A percentile compares a stretch with the other conserved stretches of the same genome.
phyloP scores from a whole-genome alignment of 1,284 basidiomycete genomes.

The Ustilago crameri region DNA sequence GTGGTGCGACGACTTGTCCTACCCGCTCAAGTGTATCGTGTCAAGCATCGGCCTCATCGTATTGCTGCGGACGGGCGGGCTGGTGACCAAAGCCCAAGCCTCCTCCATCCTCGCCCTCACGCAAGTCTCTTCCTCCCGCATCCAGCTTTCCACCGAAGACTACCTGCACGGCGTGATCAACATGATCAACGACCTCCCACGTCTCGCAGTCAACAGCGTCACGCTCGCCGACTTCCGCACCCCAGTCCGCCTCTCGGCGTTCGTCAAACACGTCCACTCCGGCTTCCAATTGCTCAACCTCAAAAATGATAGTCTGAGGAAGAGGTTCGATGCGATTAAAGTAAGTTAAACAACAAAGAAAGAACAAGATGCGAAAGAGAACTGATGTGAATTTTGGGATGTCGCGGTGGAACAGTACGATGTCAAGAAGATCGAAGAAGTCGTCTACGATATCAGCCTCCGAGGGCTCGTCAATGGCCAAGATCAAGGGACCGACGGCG shows the following conservation, averaged over 20 bases:
- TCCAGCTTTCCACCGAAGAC: conserved; percentile 58
- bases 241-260: conserved; percentile 52
- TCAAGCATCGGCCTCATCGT: conserved; percentile 27
- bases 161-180: conserved; percentile 61
- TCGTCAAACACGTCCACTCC: conserved; percentile 64
- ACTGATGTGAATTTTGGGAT: too few relatives aligned
- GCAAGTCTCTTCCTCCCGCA: background rate
- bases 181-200: conserved; percentile 59
- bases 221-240: conserved; percentile 57
- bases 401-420: too few relatives aligned
- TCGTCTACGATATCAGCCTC: conserved; percentile 65
- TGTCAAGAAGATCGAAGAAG: conserved; percentile 66
- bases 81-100: conserved; percentile 47
- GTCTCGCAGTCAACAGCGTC: conserved; percentile 51
- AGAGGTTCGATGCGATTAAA: conserved; percentile 66
- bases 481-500: conserved; percentile 16
- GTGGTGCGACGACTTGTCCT: conserved; percentile 41
- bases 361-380: background rate
- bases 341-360: conserved; percentile 26
- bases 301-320: conserved; percentile 64
- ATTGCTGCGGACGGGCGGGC: conserved; percentile 38
- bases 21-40: conserved; percentile 19
- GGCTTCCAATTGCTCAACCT: conserved; percentile 66
- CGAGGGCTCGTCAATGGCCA: conserved; percentile 38
- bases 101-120: conserved; percentile 27